Evolutionary conservation across 2,329 filamentous ascomycete genomes (phyloP), one percentile per base, ranked within the genome.

Genomic region (Colletotrichum sansevieriae): DNA sequence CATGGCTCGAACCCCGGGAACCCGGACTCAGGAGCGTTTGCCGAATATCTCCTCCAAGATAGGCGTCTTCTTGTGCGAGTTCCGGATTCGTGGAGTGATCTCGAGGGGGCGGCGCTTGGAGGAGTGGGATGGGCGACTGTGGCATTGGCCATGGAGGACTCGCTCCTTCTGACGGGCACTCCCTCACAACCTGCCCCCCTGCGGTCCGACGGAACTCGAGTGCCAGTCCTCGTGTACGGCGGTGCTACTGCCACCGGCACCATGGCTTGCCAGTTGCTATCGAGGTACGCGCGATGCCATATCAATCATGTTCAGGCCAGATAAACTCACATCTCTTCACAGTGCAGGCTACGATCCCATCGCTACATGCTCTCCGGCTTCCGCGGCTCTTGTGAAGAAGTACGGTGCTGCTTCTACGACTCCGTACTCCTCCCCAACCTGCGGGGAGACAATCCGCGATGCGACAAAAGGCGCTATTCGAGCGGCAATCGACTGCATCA

Each of bases 221-320:
- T 25, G 25, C 73, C 74, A 1, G 74, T 78, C 3, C 55, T 78
- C 2, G 73, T 78, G 2, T 77, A 76, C 20, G 77, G 76, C 5
- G 77, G 71, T 3, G 73, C 70, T 0, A 76, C 76, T 2, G 74
- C 75, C 1, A 74, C 74, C 0, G 77, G 76, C 2, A 75, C 72
- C 0, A 75, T 77, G 67, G 75, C 76, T 1, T 71, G 63, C 39
- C 76, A 78, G 47, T n/a, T 78, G 3, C 57, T 78, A 29, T 73
- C 67, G 22, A 46, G 64, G 76, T 75, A 18, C 18, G 18, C 18
- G 18, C 18, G 18, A 18, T 18, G 18, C 18, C 18, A 18, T 18
- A 18, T 18, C 18, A 18, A 18, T 18, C 18, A 2, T 18, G 18
- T 18, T 18, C 18, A 2, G 18, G 18, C 18, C 18, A 18, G 18